Conservation (phyloP, 1,139 yeast species). For the Taphrina communis region DNA sequence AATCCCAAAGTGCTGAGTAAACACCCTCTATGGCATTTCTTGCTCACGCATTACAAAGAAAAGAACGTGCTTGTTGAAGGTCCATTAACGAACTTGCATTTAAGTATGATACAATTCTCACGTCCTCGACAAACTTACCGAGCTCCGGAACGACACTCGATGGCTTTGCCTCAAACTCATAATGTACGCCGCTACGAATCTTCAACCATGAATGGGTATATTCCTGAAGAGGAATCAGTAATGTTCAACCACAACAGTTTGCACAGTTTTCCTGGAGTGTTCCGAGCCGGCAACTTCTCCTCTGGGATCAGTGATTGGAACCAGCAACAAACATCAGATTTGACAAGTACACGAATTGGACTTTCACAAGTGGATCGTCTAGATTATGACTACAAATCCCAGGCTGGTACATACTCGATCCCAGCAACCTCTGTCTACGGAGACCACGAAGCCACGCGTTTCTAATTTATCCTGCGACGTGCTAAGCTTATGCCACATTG, state of each 20-base stretch:
- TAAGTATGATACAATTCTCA: constrained; percentile 68
- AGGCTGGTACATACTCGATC: constrained; percentile 34
- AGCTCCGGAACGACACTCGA: constrained; percentile 41
- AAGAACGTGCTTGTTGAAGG: constrained; percentile 92
- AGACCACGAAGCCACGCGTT: constrained; percentile 15
- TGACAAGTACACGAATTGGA: background rate
- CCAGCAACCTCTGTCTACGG: constrained; percentile 25
- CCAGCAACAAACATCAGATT: background rate
- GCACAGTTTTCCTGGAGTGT: constrained; percentile 43
- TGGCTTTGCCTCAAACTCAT: constrained; percentile 16
- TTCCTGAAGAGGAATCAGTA: constrained; percentile 46
- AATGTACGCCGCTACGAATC: background rate
- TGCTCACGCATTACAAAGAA: constrained; percentile 79
- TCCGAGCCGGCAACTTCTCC: constrained; percentile 41
- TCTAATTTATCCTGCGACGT: background rate
- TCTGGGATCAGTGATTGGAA: constrained; percentile 15
- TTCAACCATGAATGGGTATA: constrained; percentile 46
- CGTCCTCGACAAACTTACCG: constrained; percentile 49
- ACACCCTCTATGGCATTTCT: constrained; percentile 78
- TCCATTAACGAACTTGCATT: constrained; percentile 77
- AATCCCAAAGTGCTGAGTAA: constrained; percentile 78
- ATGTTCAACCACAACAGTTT: constrained; percentile 14
- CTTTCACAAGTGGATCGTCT: constrained; percentile 21
- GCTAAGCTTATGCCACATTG: too few relatives aligned
- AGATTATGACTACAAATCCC: constrained; percentile 35